Evolutionary conservation across 495 filamentous ascomycete species (phyloP).

Genomic region (Astrothelium macrocarpum): DNA sequence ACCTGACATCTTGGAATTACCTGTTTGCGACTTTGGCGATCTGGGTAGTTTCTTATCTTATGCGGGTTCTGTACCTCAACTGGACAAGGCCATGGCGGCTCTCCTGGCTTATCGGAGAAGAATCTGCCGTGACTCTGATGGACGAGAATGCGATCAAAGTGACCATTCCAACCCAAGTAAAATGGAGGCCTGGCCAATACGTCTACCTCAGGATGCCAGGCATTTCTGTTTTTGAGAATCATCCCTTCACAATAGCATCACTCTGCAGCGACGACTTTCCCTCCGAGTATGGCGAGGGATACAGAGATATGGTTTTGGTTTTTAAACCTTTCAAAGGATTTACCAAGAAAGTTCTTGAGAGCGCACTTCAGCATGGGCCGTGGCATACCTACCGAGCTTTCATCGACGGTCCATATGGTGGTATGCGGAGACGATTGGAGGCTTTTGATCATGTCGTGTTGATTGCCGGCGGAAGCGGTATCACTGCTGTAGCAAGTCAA

Average conservation of each 20-base stretch:
- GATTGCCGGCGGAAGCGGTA: constrained; percentile 87
- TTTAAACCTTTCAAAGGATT: constrained; percentile 89
- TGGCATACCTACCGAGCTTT: constrained; percentile 83
- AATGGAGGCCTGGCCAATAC: constrained; percentile 88
- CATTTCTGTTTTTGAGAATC: constrained; percentile 80
- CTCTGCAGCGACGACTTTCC: constrained; percentile 81
- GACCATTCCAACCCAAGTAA: constrained; percentile 84
- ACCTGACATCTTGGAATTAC: constrained; percentile 83
- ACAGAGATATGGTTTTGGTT: constrained; percentile 78
- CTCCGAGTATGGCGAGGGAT: constrained; percentile 75
- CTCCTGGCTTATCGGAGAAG: constrained; percentile 77
- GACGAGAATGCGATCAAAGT: constrained; percentile 88
- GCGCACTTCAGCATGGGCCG: constrained; percentile 68
- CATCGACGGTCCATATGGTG: constrained; percentile 88
- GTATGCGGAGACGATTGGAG: constrained; percentile 82
- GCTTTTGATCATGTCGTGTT: constrained; percentile 89
- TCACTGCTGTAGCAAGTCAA: constrained; percentile 87
- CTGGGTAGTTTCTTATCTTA: constrained; percentile 50
- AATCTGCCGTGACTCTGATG: constrained; percentile 75
- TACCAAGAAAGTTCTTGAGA: constrained; percentile 66
- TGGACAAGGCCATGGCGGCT: constrained; percentile 74
- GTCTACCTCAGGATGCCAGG: constrained; percentile 91
- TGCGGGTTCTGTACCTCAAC: constrained; percentile 57
- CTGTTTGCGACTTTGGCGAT: constrained; percentile 74
- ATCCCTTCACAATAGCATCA: constrained; percentile 92